A percentile compares a stretch with the other conserved stretches of the same genome.
Evolutionary conservation across 1,139 yeast species (phyloP).

Genomic region (Protomyces arabidopsidicola): DNA sequence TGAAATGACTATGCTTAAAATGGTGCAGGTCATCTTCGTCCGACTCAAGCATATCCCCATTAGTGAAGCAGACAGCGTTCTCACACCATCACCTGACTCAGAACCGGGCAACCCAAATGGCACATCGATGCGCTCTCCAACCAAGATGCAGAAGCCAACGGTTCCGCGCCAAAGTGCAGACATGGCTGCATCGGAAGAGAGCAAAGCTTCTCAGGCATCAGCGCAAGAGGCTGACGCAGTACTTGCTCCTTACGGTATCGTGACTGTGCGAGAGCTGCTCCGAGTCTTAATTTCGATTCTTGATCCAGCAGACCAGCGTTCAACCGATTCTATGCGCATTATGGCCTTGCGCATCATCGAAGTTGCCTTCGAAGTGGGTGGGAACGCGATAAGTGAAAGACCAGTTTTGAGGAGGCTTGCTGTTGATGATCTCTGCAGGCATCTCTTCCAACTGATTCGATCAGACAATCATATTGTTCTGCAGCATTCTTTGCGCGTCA

Average conservation of each 20-base stretch:
- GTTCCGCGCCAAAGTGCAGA: constrained; percentile 2
- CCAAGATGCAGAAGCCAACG: constrained; percentile 8
- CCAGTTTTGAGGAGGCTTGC: constrained; percentile 63
- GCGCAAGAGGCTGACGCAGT: constrained; percentile 31
- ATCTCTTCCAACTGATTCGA: constrained; percentile 73
- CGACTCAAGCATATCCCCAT: constrained; percentile 45
- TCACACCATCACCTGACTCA: constrained; percentile 1
- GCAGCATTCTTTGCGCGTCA: constrained; percentile 69
- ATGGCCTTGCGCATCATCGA: constrained; percentile 73
- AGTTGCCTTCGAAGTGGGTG: constrained; percentile 78
- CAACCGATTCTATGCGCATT: constrained; percentile 79
- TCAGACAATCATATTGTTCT: constrained; percentile 62
- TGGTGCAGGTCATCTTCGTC: constrained; percentile 64
- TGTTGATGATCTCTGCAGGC: constrained; percentile 76
- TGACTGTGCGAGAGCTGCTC: constrained; percentile 62
- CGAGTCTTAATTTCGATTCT: constrained; percentile 76
- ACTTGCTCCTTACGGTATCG: constrained; percentile 57
- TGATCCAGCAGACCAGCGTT: constrained; percentile 78
- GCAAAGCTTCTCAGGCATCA: constrained; percentile 6
- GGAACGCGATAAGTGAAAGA: constrained; percentile 60
- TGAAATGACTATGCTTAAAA: constrained; percentile 71
- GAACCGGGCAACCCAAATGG: constrained; percentile 2
- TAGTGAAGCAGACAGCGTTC: constrained; percentile 7
- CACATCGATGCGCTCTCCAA: constrained; percentile 31
- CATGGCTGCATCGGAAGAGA: constrained; percentile 4